These are phyloP conservation scores for Trichodelitschia bisporula DNA, from an alignment of 495 filamentous ascomycete species.

Conservation along the genomic window DNA sequence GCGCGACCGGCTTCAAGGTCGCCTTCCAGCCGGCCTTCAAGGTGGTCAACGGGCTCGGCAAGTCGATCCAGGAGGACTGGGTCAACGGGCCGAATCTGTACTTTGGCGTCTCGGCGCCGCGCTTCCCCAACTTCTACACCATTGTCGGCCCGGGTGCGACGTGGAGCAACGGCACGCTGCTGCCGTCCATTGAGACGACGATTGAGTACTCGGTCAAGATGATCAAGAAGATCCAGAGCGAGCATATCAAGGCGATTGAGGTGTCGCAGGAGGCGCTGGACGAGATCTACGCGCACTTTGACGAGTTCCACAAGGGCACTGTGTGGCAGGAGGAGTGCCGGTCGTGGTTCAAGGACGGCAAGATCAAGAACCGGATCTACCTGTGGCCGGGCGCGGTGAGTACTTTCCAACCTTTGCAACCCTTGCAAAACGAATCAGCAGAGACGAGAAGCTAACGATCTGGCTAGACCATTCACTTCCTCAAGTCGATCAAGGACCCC, in stretches of 20 bases:
- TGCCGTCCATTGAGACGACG: slow-evolving; percentile 13
- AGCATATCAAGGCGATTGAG: slow-evolving; percentile 13
- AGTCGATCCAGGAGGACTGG: slow-evolving; percentile 10
- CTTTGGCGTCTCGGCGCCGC: slow-evolving; percentile 11
- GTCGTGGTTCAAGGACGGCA: slow-evolving; percentile 19
- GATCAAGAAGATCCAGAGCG: slow-evolving; percentile 15
- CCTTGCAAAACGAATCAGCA: too few species aligned
- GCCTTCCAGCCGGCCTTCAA: slow-evolving; percentile 10
- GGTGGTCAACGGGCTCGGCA: slow-evolving; percentile 8
- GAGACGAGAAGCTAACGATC: too few species aligned
- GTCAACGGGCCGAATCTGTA: slow-evolving; percentile 9
- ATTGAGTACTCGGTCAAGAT: slow-evolving; percentile 14
- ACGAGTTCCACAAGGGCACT: slow-evolving; percentile 12
- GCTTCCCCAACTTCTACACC: slow-evolving; percentile 13
- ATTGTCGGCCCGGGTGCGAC: slow-evolving; percentile 12
- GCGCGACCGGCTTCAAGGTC: slow-evolving; percentile 12
- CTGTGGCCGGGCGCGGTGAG: slow-evolving; percentile 17
- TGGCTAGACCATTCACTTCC: slow-evolving; percentile 18
- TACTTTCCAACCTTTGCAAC: slow-evolving; percentile 1
- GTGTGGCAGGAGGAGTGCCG: slow-evolving; percentile 16
- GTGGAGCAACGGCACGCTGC: slow-evolving; percentile 13
- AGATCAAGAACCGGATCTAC: slow-evolving; percentile 19
- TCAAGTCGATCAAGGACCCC: slow-evolving; percentile 16
- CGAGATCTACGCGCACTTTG: slow-evolving; percentile 14
- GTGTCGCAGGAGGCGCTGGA: slow-evolving; percentile 15